These are phyloP conservation scores for Staphylotrichum tortipilum DNA, from an alignment of 495 filamentous ascomycete genomes.

Conservation along the genomic window DNA sequence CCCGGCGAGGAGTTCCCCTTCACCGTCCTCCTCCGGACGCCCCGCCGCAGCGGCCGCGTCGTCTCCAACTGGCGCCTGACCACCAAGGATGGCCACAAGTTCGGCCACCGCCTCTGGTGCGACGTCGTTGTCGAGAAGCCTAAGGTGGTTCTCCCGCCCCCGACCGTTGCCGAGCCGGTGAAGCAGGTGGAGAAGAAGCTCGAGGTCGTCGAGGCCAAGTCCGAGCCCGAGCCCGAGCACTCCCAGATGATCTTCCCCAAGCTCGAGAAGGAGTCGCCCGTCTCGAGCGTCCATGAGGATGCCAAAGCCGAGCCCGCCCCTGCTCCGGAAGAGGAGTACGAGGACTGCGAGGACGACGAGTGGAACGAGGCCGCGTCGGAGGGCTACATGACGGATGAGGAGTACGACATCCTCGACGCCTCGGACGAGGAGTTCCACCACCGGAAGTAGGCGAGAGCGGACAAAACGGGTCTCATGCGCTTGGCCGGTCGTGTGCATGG, in stretches of 20 bases:
- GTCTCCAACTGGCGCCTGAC: conserved; percentile 98
- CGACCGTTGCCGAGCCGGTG: conserved; percentile 5
- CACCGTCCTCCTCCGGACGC: conserved; percentile 74
- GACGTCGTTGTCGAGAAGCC: conserved; percentile 60
- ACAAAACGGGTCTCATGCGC: too few species aligned
- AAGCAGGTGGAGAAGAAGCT: conserved; percentile 11
- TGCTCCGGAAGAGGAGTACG: conserved; percentile 52
- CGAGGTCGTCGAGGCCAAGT: conserved; percentile 12
- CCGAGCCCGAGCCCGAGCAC: conserved; percentile 17
- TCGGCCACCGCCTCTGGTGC: conserved; percentile 93
- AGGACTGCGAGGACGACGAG: conserved; percentile 48
- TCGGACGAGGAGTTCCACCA: conserved; percentile 73
- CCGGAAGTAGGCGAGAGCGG: too few species aligned
- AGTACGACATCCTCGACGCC: conserved; percentile 93
- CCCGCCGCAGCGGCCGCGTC: conserved; percentile 57
- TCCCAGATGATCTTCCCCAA: conserved; percentile 95
- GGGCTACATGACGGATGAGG: conserved; percentile 89
- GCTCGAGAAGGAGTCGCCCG: conserved; percentile 88
- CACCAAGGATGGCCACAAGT: conserved; percentile 66
- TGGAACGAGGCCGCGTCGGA: conserved; percentile 54
- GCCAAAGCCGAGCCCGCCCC: conserved; percentile 19
- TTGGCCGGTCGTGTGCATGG: too few species aligned
- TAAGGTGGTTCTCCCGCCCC: conserved; percentile 9
- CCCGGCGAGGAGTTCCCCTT: conserved; percentile 71
- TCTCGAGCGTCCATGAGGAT: conserved; percentile 64